phyloP scores from a whole-genome alignment of 129 eudicot genomes.

The Chrysanthemum makinoi region DNA sequence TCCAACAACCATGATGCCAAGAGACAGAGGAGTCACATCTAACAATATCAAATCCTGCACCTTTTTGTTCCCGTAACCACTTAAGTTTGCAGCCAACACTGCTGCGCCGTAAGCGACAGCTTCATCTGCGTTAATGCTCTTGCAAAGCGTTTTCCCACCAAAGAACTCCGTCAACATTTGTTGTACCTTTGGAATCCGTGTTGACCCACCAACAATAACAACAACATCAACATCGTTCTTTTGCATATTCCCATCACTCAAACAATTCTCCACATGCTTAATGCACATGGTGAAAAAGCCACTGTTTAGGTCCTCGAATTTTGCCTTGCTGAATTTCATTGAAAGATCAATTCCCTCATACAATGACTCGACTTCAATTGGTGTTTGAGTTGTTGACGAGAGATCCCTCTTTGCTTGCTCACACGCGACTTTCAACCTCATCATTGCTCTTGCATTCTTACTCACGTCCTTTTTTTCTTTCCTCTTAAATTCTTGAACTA shows the following conservation, averaged over 20 bases:
- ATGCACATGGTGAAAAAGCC: slow-evolving; percentile 9
- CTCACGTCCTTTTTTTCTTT: not conserved
- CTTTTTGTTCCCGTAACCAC: not conserved
- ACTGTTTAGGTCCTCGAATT: slow-evolving; percentile 15
- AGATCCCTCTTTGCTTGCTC: slow-evolving; percentile 24
- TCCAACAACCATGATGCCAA: not conserved
- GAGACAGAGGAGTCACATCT: slow-evolving; percentile 14
- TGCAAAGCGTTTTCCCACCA: slow-evolving; percentile 13
- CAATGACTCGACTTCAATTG: slow-evolving; percentile 20
- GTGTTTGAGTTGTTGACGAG: not conserved
- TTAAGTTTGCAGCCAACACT: slow-evolving; percentile 23
- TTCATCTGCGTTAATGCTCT: slow-evolving; percentile 20
- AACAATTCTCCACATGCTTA: slow-evolving; percentile 20
- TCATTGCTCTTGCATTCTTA: slow-evolving; percentile 7
- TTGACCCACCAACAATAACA: slow-evolving; percentile 24
- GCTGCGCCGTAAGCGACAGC: slow-evolving; percentile 29
- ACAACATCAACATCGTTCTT: slow-evolving; percentile 17
- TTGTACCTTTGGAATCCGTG: slow-evolving; percentile 24
- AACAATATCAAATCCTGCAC: not conserved
- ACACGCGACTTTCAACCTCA: slow-evolving; percentile 16
- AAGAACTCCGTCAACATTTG: slow-evolving; percentile 14
- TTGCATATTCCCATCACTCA: slow-evolving; percentile 15
- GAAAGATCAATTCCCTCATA: slow-evolving; percentile 23
- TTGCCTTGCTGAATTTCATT: slow-evolving; percentile 1
- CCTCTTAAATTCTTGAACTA: not conserved